Percentiles rank a stretch among this genome's conserved stretches.
phyloP scores from a whole-genome alignment of 2,329 filamentous ascomycete genomes.

The Chrysoporthe puriensis region DNA sequence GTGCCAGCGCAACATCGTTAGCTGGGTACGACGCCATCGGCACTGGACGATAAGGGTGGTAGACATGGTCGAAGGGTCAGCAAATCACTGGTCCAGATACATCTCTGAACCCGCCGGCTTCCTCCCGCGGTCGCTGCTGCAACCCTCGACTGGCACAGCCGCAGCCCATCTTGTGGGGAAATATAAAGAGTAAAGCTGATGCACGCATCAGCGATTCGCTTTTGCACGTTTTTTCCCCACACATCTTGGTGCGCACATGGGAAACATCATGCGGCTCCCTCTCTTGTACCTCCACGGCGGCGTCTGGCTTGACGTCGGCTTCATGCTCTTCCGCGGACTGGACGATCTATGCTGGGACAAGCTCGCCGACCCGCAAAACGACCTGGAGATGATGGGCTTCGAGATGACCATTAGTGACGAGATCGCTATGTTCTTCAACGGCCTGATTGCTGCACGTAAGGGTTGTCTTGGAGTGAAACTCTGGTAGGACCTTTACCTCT shows the following conservation, averaged over 20 bases:
- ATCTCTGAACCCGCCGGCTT: slow-evolving; percentile 26
- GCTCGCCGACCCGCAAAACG: slow-evolving; percentile 35
- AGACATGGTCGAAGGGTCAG: slow-evolving; percentile 36
- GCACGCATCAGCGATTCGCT: too few relatives aligned
- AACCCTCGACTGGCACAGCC: neutral
- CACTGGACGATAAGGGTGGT: slow-evolving; percentile 47
- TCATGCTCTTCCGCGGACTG: slow-evolving; percentile 40
- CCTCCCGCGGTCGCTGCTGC: neutral
- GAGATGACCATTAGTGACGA: slow-evolving; percentile 34
- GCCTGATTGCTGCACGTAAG: slow-evolving; percentile 42
- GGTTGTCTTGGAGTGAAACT: slow-evolving; percentile 46
- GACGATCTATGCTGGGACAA: slow-evolving; percentile 41
- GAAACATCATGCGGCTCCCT: slow-evolving; percentile 47
- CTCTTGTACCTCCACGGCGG: slow-evolving; percentile 41
- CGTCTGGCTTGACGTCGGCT: slow-evolving; percentile 45
- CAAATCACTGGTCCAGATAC: slow-evolving; percentile 36
- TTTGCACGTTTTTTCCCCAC: too few relatives aligned
- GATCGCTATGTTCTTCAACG: slow-evolving; percentile 22
- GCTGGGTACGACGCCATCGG: slow-evolving; percentile 46
- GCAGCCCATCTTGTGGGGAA: slow-evolving; percentile 8
- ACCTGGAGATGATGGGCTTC: slow-evolving; percentile 40
- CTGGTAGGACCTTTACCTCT: slow-evolving; percentile 45
- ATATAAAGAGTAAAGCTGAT: too few relatives aligned
- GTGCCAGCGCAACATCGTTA: slow-evolving; percentile 43
- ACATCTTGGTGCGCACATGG: slow-evolving; percentile 42